Evolutionary conservation across 768 basidiomycete genomes (phyloP).

Genomic region (Tephrocybe sp.): DNA sequence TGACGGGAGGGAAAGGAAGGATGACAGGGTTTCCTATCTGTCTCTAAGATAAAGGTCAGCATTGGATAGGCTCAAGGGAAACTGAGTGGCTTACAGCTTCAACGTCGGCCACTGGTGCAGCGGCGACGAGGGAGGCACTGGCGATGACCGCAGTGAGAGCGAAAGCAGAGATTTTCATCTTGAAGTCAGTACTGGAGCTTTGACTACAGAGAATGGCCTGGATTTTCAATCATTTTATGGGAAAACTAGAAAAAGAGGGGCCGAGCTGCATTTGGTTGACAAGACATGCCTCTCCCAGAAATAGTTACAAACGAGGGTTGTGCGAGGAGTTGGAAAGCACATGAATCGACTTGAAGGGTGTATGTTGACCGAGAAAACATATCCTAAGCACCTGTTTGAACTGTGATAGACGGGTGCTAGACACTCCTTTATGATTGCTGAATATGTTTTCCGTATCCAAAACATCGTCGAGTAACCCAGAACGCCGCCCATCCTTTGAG

Average conservation of each 20-base stretch:
- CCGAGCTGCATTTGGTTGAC: background rate
- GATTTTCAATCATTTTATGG: background rate
- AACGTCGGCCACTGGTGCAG: background rate
- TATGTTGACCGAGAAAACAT: background rate
- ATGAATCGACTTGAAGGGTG: background rate
- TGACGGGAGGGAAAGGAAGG: no score
- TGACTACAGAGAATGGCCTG: no score
- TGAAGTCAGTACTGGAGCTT: background rate
- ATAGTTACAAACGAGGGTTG: background rate
- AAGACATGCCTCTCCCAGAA: background rate
- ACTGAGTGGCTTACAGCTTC: conserved; percentile 1
- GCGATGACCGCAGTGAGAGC: conserved; percentile 3
- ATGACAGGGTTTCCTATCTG: no score
- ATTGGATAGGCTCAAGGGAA: background rate
- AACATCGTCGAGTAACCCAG: no score
- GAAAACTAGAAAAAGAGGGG: conserved; percentile 2
- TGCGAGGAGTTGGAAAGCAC: background rate
- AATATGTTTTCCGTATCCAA: no score
- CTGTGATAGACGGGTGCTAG: no score
- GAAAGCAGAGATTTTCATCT: conserved; percentile 4
- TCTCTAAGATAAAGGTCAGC: background rate
- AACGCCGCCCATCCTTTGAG: no score
- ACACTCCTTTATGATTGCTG: no score
- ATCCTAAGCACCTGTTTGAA: no score
- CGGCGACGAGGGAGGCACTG: conserved; percentile 4